A percentile compares a stretch with the other conserved stretches of the same genome.
phyloP scores from a whole-genome alignment of 169 alveolate genomes.

The Cryptosporidium muris region DNA sequence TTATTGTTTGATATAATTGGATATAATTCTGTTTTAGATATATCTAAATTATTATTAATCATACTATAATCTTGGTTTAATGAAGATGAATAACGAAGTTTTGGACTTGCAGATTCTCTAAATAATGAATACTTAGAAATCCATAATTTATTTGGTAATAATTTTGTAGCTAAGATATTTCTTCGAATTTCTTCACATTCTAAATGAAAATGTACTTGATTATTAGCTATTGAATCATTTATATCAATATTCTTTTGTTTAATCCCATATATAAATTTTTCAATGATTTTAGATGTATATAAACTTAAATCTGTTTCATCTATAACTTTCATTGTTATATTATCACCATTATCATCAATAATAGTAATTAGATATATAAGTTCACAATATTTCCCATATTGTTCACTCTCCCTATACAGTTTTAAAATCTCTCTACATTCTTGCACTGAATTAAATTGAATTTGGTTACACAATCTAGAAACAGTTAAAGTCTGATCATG shows the following conservation, averaged over 20 bases:
- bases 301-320: too few relatives aligned
- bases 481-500: too few relatives aligned
- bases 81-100: neutral
- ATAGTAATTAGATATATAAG: too few relatives aligned
- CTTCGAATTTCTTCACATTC: slow-evolving; percentile 56
- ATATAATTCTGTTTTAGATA: slow-evolving; percentile 60
- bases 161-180: neutral
- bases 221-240: neutral
- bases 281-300: too few relatives aligned
- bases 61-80: neutral
- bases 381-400: too few relatives aligned
- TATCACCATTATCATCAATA: too few relatives aligned
- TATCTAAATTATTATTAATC: neutral
- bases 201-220: slow-evolving; percentile 1
- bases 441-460: too few relatives aligned
- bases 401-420: too few relatives aligned
- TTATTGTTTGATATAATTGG: slow-evolving; percentile 24
- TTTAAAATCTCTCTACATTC: too few relatives aligned
- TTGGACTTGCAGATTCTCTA: neutral
- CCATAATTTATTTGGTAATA: slow-evolving; percentile 43
- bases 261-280: too few relatives aligned
- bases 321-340: too few relatives aligned
- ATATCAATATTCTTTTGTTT: neutral
- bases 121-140: slow-evolving; percentile 24
- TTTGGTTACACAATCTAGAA: too few relatives aligned